phyloP scores from a whole-genome alignment of 2,329 filamentous ascomycete genomes.

The Sporothrix dimorphospora region DNA sequence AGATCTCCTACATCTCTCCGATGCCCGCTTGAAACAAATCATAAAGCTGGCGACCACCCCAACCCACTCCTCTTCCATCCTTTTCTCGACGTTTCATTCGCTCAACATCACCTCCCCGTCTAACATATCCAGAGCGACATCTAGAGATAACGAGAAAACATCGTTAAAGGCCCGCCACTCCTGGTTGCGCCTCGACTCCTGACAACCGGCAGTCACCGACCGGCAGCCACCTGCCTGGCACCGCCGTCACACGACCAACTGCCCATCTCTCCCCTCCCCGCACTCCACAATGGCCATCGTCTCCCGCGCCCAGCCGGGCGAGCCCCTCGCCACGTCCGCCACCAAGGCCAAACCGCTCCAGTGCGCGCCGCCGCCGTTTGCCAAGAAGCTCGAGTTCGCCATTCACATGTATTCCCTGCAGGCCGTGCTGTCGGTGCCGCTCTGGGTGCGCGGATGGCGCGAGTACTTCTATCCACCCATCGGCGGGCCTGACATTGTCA shows the following conservation, averaged over 20 bases:
- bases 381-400: slow-evolving; percentile 36
- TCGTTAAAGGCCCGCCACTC: too few species aligned
- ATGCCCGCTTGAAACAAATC: not conserved
- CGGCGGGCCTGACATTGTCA: slow-evolving; percentile 40
- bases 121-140: not conserved
- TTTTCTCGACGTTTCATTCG: not conserved
- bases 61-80: not conserved
- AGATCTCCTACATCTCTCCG: not conserved
- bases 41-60: not conserved
- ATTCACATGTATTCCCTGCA: slow-evolving; percentile 38
- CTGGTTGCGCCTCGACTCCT: not conserved
- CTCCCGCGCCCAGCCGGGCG: slow-evolving; percentile 21
- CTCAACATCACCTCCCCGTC: not conserved
- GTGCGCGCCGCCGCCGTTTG: slow-evolving; percentile 32
- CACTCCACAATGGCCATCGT: slow-evolving; percentile 21
- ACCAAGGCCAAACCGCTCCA: slow-evolving; percentile 8
- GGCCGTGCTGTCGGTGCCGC: slow-evolving; percentile 31
- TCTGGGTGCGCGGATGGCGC: slow-evolving; percentile 38
- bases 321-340: slow-evolving; percentile 8
- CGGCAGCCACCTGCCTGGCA: not conserved
- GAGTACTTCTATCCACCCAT: slow-evolving; percentile 39
- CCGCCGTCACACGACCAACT: not conserved
- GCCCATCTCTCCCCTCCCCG: not conserved
- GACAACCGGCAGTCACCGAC: too few species aligned
- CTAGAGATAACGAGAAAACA: not conserved